phyloP scores from a whole-genome alignment of 305 asterid genomes.

The Solanum hybrid region DNA sequence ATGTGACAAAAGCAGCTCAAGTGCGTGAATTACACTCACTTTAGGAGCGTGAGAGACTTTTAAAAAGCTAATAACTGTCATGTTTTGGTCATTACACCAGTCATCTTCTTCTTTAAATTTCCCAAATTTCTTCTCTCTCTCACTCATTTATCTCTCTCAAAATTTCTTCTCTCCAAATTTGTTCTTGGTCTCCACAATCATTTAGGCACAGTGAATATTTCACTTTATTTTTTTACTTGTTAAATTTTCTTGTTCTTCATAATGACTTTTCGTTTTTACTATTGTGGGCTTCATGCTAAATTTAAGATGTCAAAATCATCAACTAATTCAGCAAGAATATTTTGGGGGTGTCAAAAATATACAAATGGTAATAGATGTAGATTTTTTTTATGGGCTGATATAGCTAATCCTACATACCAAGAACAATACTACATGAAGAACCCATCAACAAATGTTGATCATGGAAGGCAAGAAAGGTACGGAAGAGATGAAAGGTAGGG shows the following conservation, averaged over 20 bases:
- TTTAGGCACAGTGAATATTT: neutral
- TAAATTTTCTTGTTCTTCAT: neutral
- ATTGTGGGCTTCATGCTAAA: neutral
- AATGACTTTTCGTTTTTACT: too few species aligned
- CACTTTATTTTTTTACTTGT: too few species aligned
- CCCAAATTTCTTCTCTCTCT: neutral
- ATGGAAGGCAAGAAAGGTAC: neutral
- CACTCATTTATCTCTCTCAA: neutral
- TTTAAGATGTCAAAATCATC: neutral
- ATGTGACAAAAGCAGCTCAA: neutral
- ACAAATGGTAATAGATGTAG: neutral
- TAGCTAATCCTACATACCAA: neutral
- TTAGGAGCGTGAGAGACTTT: neutral
- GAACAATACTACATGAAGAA: too few species aligned
- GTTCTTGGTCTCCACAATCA: neutral
- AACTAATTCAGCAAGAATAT: too few species aligned
- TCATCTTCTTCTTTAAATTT: neutral
- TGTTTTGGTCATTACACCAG: neutral
- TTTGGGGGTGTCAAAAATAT: neutral
- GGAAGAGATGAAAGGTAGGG: neutral
- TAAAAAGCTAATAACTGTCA: neutral
- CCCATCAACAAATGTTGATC: neutral
- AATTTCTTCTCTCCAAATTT: neutral
- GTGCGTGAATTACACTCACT: neutral
- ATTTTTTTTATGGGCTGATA: neutral